Conservation (phyloP, 192 early-diverging fungal species). For the Phycomyces nitens region DNA sequence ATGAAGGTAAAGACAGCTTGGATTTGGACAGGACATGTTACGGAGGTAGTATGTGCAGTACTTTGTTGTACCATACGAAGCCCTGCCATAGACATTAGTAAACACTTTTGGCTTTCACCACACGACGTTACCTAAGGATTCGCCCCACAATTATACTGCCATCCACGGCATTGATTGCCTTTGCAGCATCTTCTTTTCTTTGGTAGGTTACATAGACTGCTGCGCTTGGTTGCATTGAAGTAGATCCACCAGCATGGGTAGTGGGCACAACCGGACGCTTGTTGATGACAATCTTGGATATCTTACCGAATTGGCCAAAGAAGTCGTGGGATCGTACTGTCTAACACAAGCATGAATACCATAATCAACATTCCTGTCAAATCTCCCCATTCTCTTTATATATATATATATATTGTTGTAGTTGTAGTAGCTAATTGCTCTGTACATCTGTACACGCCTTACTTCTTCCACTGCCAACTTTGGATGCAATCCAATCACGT, state of each 20-base stretch:
- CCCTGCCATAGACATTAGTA: conserved; percentile 42
- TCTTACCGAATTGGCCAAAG: conserved; percentile 99
- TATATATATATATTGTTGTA: no score
- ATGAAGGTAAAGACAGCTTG: conserved; percentile 92
- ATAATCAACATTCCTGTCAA: background rate
- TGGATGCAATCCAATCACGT: conserved; percentile 89
- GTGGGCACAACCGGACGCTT: conserved; percentile 54
- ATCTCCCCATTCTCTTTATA: background rate
- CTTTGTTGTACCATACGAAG: conserved; percentile 96
- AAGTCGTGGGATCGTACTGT: conserved; percentile 83
- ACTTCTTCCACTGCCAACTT: conserved; percentile 90
- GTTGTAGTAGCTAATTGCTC: no score
- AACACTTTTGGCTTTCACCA: no score
- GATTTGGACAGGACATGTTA: conserved; percentile 89
- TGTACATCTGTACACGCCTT: background rate
- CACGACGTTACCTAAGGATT: conserved; percentile 62
- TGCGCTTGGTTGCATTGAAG: conserved; percentile 48
- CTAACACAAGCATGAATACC: conserved; percentile 32
- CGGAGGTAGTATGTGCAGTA: conserved; percentile 97
- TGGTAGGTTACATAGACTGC: conserved; percentile 94
- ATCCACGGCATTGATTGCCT: conserved; percentile 92
- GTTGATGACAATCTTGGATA: conserved; percentile 90
- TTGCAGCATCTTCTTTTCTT: conserved; percentile 87
- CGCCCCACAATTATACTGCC: conserved; percentile 86
- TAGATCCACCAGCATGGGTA: conserved; percentile 26